Base-by-base conservation (phyloP, 1,284 basidiomycete genomes). In the Malassezia obtusa region DNA sequence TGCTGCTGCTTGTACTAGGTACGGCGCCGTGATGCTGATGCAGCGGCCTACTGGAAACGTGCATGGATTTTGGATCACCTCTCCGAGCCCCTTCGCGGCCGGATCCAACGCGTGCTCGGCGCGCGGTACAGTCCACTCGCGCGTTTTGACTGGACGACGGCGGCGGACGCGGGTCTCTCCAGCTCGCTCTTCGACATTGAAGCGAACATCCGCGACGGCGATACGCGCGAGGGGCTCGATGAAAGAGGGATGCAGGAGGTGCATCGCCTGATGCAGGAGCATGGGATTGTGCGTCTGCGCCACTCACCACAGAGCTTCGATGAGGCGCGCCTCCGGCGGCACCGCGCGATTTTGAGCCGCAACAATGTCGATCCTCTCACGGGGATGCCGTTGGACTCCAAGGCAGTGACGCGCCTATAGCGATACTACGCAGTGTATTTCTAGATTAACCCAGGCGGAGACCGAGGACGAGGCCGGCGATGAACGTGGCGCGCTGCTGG, bases 401-500 rank as follows among this genome's bases (percentile, higher is more conserved):
- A 73, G 52, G 68, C 67, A 14, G 57, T 73, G 19, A 73, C 68
- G 6, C 53, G 44, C 22, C 40, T 55, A 37, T 55, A 50, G 28
- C 10, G 38, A 40, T 54, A 45, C 39, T 40, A 40, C 38, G 38
- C 11, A 31, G 30, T 22, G 26, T 45, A 31, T 43, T 24, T 45
- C 25, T 39, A 45, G 12, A 24, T 31, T 73, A 80, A 50, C 79
- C 79, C 9, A 80, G 61, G 41, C 79, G 74, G 47, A 80, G 49
- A 53, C 79, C 79, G 2, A 80, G 70, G 3, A 74, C 67, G 15
- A 80, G 67, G 50, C 79, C 79, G 21, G 78, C 79, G 32, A 79
- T 45, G 65, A 80, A 79, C n/a, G 76, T 77, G 0, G 78, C 78
- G 45, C 79, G 67, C 57, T 78, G 86, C 71, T 90, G 90, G 77